Percentiles rank a stretch among this genome's conserved stretches.
Conservation (phyloP, 805 yeast species). For the Kodamaea kakaduensis region DNA sequence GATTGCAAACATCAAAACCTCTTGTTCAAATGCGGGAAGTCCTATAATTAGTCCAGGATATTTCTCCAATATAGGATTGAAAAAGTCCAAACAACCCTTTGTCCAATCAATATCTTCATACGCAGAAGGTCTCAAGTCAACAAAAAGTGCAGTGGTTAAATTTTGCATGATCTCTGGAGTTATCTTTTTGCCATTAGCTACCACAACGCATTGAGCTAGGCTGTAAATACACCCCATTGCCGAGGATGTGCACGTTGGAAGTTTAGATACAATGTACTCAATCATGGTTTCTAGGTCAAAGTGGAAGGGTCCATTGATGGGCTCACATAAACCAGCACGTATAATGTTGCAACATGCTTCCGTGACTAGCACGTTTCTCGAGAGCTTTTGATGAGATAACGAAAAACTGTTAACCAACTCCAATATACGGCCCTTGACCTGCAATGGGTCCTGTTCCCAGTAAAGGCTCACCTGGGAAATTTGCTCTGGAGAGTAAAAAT, state of each 20-base stretch:
- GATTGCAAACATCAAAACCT: slow-evolving; percentile 28
- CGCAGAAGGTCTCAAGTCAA: slow-evolving; percentile 31
- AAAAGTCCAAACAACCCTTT: slow-evolving; percentile 48
- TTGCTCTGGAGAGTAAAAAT: slow-evolving; percentile 33
- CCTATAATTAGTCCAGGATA: slow-evolving; percentile 47
- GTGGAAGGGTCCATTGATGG: slow-evolving; percentile 62
- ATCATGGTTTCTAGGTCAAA: slow-evolving; percentile 32
- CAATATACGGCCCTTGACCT: slow-evolving; percentile 41
- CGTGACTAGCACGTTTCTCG: slow-evolving; percentile 46
- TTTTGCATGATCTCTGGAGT: slow-evolving; percentile 29
- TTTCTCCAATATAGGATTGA: slow-evolving; percentile 45
- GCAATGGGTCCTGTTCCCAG: slow-evolving; percentile 49
- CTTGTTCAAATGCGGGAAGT: slow-evolving; percentile 19
- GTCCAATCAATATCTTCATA: slow-evolving; percentile 56
- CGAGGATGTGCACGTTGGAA: slow-evolving; percentile 22
- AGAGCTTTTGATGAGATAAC: slow-evolving; percentile 31
- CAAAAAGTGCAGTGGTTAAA: slow-evolving; percentile 37
- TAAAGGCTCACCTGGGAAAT: slow-evolving; percentile 25
- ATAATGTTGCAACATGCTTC: slow-evolving; percentile 64
- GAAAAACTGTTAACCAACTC: slow-evolving; percentile 41
- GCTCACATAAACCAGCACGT: slow-evolving; percentile 61
- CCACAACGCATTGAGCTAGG: slow-evolving; percentile 42
- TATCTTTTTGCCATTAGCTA: slow-evolving; percentile 31
- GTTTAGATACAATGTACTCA: slow-evolving; percentile 33
- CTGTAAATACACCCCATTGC: slow-evolving; percentile 44